These are phyloP conservation scores for peach (Prunus persica) DNA, from an alignment of 306 rosid species.

Conservation along the genomic window DNA sequence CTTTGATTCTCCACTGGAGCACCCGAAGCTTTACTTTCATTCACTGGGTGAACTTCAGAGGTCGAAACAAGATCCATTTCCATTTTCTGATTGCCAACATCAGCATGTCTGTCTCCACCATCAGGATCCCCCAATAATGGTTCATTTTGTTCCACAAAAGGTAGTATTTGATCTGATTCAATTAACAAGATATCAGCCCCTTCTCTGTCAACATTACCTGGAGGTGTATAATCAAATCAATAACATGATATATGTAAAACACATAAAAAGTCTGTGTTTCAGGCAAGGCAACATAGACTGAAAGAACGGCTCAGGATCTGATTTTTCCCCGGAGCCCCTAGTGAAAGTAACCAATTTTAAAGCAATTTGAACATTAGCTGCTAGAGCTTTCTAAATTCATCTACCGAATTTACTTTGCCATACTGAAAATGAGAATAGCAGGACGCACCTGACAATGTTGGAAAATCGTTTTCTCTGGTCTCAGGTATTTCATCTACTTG, in stretches of 20 bases:
- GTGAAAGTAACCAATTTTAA: constrained; percentile 1
- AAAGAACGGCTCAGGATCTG: neutral
- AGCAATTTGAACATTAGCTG: neutral
- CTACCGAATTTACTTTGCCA: neutral
- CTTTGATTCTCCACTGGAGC: constrained; percentile 22
- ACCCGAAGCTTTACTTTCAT: constrained; percentile 24
- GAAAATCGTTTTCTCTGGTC: constrained; percentile 26
- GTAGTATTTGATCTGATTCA: constrained; percentile 33
- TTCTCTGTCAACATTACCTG: constrained; percentile 38
- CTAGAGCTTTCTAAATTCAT: constrained; percentile 12
- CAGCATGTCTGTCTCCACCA: constrained; percentile 27
- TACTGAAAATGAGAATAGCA: constrained; percentile 13
- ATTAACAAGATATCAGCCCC: constrained; percentile 18
- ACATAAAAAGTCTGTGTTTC: neutral
- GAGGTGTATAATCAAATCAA: constrained; percentile 18
- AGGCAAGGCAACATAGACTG: neutral
- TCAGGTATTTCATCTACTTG: constrained; percentile 18
- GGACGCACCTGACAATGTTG: constrained; percentile 40
- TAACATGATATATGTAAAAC: constrained; percentile 1
- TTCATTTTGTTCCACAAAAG: constrained; percentile 24
- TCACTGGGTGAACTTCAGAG: constrained; percentile 17
- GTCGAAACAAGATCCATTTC: constrained; percentile 24
- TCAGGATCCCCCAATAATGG: constrained; percentile 29
- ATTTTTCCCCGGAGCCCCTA: too few relatives aligned
- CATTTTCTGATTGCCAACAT: constrained; percentile 24